These are phyloP conservation scores for Cytospora piceicola DNA, from an alignment of 2,329 filamentous ascomycete genomes.

Conservation along the genomic window DNA sequence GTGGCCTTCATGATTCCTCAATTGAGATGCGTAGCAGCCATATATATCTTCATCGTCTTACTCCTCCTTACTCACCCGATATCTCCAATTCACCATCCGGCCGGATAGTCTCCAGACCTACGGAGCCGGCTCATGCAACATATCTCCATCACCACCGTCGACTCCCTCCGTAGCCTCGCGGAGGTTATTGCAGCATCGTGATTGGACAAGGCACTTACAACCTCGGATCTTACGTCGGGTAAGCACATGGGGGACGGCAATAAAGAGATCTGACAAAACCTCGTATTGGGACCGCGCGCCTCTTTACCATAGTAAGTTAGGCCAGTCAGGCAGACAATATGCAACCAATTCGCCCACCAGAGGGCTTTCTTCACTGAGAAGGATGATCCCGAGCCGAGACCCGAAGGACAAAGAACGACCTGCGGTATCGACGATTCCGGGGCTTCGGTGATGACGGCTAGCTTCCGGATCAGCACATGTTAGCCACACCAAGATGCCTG, in stretches of 20 bases:
- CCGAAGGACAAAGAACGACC: background rate
- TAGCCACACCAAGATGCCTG: background rate
- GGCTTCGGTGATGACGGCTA: background rate
- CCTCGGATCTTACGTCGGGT: slow-evolving; percentile 21
- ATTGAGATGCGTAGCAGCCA: background rate
- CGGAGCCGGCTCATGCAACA: background rate
- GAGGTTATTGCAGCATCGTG: slow-evolving; percentile 4
- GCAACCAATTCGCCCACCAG: too few relatives aligned
- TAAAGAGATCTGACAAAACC: background rate
- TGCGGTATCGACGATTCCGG: background rate
- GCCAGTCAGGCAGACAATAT: too few relatives aligned
- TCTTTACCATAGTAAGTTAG: too few relatives aligned
- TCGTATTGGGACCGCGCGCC: background rate
- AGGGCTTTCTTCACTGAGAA: too few relatives aligned
- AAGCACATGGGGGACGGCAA: background rate
- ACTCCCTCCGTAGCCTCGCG: slow-evolving; percentile 8
- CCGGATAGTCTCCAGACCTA: background rate
- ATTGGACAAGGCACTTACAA: slow-evolving; percentile 18
- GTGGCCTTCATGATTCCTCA: background rate
- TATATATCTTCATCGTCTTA: background rate
- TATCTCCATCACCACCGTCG: background rate
- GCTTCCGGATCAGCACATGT: background rate
- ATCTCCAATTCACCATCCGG: background rate
- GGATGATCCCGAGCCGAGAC: background rate
- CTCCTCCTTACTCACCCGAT: background rate